Percentiles rank a stretch among this genome's conserved stretches.
Evolutionary conservation across 148 eudicot genomes (phyloP).

Genomic region (Camellia sinensis): DNA sequence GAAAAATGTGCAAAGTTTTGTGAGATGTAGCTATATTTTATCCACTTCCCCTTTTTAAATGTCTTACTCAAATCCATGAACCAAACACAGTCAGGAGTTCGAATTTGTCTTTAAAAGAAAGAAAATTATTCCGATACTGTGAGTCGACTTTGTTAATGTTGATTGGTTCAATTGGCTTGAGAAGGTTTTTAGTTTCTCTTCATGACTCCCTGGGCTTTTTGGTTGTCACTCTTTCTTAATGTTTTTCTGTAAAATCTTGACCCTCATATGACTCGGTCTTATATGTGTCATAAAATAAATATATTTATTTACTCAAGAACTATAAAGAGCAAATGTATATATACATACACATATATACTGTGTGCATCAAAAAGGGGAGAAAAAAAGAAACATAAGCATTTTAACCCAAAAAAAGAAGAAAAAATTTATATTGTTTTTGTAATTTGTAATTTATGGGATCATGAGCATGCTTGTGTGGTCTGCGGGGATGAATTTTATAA

Average conservation of each 20-base stretch:
- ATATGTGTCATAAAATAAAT: not conserved
- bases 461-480: not conserved
- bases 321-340: not conserved
- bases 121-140: not conserved
- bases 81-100: too few relatives aligned
- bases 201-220: not conserved
- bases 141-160: not conserved
- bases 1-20: too few relatives aligned
- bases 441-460: not conserved
- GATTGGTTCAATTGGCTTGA: not conserved
- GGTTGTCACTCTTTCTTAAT: not conserved
- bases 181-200: not conserved
- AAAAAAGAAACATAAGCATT: not conserved
- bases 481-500: not conserved
- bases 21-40: too few relatives aligned
- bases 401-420: too few relatives aligned
- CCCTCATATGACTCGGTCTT: not conserved
- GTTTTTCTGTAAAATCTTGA: not conserved
- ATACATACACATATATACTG: not conserved
- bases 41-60: too few relatives aligned
- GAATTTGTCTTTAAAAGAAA: not conserved
- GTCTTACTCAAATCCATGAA: too few relatives aligned
- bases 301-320: not conserved
- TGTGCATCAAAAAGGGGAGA: not conserved
- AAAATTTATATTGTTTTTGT: not conserved